A percentile compares a stretch with the other conserved stretches of the same genome.
phyloP scores from a whole-genome alignment of 2,329 filamentous ascomycete genomes.

The Sporothrix brasiliensis region DNA sequence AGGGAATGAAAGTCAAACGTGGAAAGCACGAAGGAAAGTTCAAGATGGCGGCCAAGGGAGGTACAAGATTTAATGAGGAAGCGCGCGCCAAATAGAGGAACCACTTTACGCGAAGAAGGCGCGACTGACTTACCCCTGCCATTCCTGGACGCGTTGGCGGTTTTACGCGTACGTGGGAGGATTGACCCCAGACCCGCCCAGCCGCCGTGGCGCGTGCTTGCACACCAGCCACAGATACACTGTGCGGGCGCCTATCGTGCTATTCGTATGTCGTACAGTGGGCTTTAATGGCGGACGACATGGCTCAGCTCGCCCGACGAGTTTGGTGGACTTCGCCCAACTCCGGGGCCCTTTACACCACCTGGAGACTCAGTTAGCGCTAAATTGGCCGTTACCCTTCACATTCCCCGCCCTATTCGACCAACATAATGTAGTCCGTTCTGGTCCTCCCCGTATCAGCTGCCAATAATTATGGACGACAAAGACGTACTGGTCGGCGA shows the following conservation, averaged over 20 bases:
- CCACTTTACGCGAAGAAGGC: slow-evolving; percentile 33
- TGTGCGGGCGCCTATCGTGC: background rate
- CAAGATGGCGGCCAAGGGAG: slow-evolving; percentile 21
- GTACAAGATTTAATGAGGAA: slow-evolving; percentile 28
- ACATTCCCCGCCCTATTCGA: slow-evolving; percentile 7
- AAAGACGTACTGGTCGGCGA: slow-evolving; percentile 23
- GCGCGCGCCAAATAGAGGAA: slow-evolving; percentile 30
- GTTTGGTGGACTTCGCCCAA: slow-evolving; percentile 28
- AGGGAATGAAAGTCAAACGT: slow-evolving; percentile 5
- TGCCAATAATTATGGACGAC: slow-evolving; percentile 11
- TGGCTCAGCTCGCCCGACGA: background rate
- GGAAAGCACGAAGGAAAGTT: slow-evolving; percentile 16
- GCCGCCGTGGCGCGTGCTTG: slow-evolving; percentile 22
- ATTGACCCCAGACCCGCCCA: slow-evolving; percentile 3
- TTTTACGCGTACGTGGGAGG: slow-evolving; percentile 23
- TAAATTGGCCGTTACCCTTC: background rate
- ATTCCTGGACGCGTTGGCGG: slow-evolving; percentile 15
- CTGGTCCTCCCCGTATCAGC: background rate
- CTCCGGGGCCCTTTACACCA: slow-evolving; percentile 17
- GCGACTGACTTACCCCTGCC: background rate
- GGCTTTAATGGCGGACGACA: slow-evolving; percentile 7
- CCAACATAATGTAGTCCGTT: background rate
- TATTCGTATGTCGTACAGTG: background rate
- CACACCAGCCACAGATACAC: slow-evolving; percentile 23
- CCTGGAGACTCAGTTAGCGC: slow-evolving; percentile 17